Evolutionary conservation across 2,329 filamentous ascomycete genomes (phyloP), one percentile per base, ranked within the genome.

Genomic region (Ophiostoma australiae): DNA sequence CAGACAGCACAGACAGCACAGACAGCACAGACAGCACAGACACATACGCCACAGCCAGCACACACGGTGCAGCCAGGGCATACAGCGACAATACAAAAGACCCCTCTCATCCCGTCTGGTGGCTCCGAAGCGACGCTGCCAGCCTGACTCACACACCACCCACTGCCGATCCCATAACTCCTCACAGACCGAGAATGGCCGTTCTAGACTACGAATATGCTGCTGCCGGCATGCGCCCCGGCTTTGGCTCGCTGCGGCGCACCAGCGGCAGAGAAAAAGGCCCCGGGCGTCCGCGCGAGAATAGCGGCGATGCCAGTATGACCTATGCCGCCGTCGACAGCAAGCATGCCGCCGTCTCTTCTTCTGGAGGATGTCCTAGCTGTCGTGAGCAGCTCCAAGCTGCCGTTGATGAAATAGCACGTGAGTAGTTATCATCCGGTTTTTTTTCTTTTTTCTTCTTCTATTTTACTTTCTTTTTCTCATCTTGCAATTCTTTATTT

Each of bases 171-270:
- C 27, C 35, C 35, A 23, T 6, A 35, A 37, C 33, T 23, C 63
- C 20, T 3, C 15, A 6, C 23, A 8, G 10, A 31, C 17, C 27
- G 1, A 27, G 13, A 63, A 72, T 73, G 72, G 71, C 67, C 20
- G 68, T 70, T n/a, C 27, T 70, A 15, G 31, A 72, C 65, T 66
- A 61, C 27, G 67, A 44, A 41, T 67, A 67, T 41, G 55, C 70
- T 48, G 67, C 48, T n/a, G 67, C 71, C 55, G 69, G 71, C 58
- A 70, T 72, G 70, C 70, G 70, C 20, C 70, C 71, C 13, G 69
- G 69, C 41, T 72, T 69, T 48, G 69, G 66, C 37, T 67, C 66
- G 27, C 66, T 67, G 23, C 58, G 58, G 15, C 58, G 58, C 7
- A 63, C 58, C 27, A 63, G 58, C 58, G 23, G 23, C 37, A 27